Evolutionary conservation across 208 protist genomes (phyloP).

Genomic region (Spongospora subterranea): DNA sequence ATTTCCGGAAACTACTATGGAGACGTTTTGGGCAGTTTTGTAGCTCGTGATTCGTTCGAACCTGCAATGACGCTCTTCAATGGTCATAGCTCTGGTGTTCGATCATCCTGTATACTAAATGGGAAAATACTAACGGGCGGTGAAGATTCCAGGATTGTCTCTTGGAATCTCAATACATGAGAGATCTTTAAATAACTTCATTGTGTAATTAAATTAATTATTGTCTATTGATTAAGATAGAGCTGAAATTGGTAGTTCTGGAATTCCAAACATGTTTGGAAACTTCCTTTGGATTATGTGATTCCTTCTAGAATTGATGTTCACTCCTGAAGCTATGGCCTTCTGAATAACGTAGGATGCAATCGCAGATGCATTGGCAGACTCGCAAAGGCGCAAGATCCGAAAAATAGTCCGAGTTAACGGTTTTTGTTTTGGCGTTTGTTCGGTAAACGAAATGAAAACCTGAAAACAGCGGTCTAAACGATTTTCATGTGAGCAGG

Average conservation of each 20-base stretch:
- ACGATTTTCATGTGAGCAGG: too few species aligned
- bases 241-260: too few species aligned
- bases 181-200: neutral
- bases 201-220: neutral
- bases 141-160: slow-evolving; percentile 51
- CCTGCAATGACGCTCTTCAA: neutral
- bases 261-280: neutral
- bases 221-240: neutral
- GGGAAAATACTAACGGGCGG: neutral
- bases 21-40: neutral
- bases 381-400: neutral
- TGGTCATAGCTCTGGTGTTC: neutral
- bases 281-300: neutral
- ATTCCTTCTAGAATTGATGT: neutral
- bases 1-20: slow-evolving; percentile 42
- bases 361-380: neutral
- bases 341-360: neutral
- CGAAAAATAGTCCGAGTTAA: neutral
- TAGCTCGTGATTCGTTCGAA: neutral
- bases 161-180: neutral
- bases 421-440: neutral
- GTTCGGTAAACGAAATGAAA: neutral
- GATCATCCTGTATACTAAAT: neutral
- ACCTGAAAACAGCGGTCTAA: too few species aligned
- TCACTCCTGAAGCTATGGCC: neutral